phyloP scores from a whole-genome alignment of 345 rosid species.

The Pistacia vera region DNA sequence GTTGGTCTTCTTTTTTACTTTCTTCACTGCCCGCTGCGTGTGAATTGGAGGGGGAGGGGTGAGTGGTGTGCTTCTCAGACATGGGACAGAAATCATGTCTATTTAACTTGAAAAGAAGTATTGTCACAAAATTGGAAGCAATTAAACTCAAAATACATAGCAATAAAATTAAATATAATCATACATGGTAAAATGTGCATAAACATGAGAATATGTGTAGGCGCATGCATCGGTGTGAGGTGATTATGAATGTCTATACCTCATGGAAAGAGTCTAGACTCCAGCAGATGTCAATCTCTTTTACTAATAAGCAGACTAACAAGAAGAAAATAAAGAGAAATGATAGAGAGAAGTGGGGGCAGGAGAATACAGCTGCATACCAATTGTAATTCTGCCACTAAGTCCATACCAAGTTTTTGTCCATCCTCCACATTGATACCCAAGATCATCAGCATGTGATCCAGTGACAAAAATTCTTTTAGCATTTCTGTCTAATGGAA shows the following conservation, averaged over 20 bases:
- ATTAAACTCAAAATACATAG: not conserved
- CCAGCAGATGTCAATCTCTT: not conserved
- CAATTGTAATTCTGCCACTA: constrained; percentile 79
- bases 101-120: not conserved
- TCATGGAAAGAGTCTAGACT: not conserved
- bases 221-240: not conserved
- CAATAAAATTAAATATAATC: not conserved
- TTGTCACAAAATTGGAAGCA: not conserved
- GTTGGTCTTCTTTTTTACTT: not conserved
- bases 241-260: not conserved
- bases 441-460: constrained; percentile 85
- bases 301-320: not conserved
- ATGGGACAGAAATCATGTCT: not conserved
- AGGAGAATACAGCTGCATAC: constrained; percentile 36
- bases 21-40: not conserved
- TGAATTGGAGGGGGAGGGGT: not conserved
- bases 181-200: not conserved
- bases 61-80: not conserved
- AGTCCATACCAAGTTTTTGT: constrained; percentile 67
- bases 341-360: too few relatives aligned
- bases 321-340: not conserved
- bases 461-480: constrained; percentile 75
- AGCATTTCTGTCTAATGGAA: constrained; percentile 71
- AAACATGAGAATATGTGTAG: too few relatives aligned
- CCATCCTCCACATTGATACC: constrained; percentile 96